These are phyloP conservation scores for Trichoderma sp. DNA, from an alignment of 2,329 filamentous ascomycete species.

Conservation along the genomic window DNA sequence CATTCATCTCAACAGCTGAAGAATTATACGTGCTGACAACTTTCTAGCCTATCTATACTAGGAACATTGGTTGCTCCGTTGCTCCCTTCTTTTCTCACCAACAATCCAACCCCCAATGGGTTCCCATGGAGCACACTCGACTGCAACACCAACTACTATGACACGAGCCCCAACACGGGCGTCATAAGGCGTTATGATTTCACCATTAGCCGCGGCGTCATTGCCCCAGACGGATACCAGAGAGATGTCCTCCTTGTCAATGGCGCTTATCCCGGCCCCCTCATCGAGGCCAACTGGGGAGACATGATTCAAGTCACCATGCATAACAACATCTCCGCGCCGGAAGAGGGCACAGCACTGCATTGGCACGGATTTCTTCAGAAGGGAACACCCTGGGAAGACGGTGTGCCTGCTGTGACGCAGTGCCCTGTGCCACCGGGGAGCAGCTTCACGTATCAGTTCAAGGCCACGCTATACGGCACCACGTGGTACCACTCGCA, in stretches of 20 bases:
- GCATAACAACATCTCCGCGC: slow-evolving; percentile 64
- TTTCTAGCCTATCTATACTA: slow-evolving; percentile 41
- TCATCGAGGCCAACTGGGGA: slow-evolving; percentile 65
- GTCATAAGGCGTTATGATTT: slow-evolving; percentile 59
- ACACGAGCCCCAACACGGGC: slow-evolving; percentile 52
- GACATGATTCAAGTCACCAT: slow-evolving; percentile 66
- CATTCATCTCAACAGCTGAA: neutral
- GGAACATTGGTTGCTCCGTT: slow-evolving; percentile 44
- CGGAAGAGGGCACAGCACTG: slow-evolving; percentile 50
- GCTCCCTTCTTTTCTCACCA: slow-evolving; percentile 47
- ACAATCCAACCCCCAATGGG: slow-evolving; percentile 52
- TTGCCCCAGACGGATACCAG: slow-evolving; percentile 59
- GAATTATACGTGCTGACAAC: neutral
- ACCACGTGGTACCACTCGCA: slow-evolving; percentile 63
- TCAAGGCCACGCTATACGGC: slow-evolving; percentile 56
- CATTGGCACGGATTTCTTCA: slow-evolving; percentile 60
- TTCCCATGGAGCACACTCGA: slow-evolving; percentile 54
- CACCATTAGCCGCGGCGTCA: slow-evolving; percentile 50
- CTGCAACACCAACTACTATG: slow-evolving; percentile 53
- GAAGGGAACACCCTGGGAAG: slow-evolving; percentile 52
- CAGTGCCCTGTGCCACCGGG: slow-evolving; percentile 70
- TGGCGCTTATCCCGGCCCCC: slow-evolving; percentile 66
- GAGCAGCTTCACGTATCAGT: slow-evolving; percentile 54
- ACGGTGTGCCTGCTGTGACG: slow-evolving; percentile 53
- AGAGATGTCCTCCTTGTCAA: slow-evolving; percentile 61